These are phyloP conservation scores for Fusarium annulatum DNA, from an alignment of 2,329 filamentous ascomycete genomes.

Conservation along the genomic window DNA sequence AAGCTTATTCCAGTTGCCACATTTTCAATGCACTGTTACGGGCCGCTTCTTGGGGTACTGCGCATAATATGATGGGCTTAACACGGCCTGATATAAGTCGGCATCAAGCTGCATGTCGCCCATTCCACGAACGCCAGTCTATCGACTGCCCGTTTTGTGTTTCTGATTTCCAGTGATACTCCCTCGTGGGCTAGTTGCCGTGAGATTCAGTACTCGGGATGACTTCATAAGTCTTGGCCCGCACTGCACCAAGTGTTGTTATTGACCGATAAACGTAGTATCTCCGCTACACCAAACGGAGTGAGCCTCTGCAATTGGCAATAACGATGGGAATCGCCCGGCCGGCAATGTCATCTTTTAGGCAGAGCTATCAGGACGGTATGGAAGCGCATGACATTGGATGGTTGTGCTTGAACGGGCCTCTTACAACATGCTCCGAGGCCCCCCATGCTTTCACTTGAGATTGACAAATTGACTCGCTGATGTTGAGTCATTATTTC, in stretches of 20 bases:
- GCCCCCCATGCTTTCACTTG: neutral
- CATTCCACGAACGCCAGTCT: neutral
- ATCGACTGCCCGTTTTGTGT: neutral
- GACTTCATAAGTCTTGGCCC: conserved; percentile 3
- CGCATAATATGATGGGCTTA: neutral
- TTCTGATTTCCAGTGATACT: neutral
- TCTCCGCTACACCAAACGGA: conserved; percentile 22
- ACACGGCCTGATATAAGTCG: neutral
- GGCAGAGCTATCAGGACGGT: neutral
- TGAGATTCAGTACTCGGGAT: neutral
- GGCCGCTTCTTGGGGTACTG: neutral
- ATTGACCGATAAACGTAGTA: conserved; percentile 21
- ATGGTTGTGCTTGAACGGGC: neutral
- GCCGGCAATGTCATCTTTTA: conserved; percentile 10
- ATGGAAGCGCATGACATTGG: conserved; percentile 5
- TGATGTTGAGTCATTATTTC: conserved; percentile 12
- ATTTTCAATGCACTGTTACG: neutral
- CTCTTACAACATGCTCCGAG: neutral
- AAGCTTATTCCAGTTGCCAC: neutral
- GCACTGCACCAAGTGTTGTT: conserved; percentile 2
- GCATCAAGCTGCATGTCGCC: neutral
- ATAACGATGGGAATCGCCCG: conserved; percentile 2
- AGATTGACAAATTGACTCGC: neutral
- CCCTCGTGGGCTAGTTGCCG: neutral
- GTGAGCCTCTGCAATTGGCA: conserved; percentile 20